Evolutionary conservation across 2,329 filamentous ascomycete genomes (phyloP).

Genomic region (Xylaria multiplex): DNA sequence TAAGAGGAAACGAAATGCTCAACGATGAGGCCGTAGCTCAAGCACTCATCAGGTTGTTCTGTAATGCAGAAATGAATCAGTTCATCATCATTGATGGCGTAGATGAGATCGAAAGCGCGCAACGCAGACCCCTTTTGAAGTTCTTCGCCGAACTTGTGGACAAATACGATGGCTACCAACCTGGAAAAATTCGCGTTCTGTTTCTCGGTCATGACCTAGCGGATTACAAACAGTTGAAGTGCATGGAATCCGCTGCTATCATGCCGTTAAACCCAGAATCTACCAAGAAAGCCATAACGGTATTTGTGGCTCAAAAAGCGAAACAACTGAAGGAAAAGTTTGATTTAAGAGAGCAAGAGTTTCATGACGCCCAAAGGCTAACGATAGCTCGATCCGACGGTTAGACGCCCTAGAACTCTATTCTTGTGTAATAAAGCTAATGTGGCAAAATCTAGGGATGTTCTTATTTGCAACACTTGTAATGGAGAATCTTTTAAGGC

Average conservation of each 20-base stretch:
- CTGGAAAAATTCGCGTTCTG: constrained; percentile 21
- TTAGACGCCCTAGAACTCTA: background rate
- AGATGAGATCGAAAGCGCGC: constrained; percentile 52
- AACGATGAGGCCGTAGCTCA: constrained; percentile 40
- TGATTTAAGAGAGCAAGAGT: constrained; percentile 6
- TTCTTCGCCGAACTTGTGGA: constrained; percentile 43
- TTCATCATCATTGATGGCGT: constrained; percentile 58
- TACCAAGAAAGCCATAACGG: constrained; percentile 3
- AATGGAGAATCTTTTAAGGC: constrained; percentile 44
- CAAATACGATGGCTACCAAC: constrained; percentile 18
- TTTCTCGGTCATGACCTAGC: constrained; percentile 23
- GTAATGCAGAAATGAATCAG: constrained; percentile 41
- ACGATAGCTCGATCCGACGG: constrained; percentile 14
- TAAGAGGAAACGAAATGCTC: constrained; percentile 45
- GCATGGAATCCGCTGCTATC: constrained; percentile 5
- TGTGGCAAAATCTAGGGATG: constrained; percentile 39
- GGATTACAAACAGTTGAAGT: constrained; percentile 9
- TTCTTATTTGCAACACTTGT: constrained; percentile 50
- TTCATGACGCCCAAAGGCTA: constrained; percentile 1
- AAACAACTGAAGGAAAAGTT: background rate
- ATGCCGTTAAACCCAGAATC: background rate
- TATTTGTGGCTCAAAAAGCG: constrained; percentile 11
- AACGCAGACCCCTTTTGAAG: constrained; percentile 45
- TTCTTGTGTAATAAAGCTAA: background rate
- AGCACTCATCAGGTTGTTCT: constrained; percentile 48